A percentile compares a stretch with the other conserved stretches of the same genome.
Conservation (phyloP, 441 rosid species). For the Adansonia grandidieri region DNA sequence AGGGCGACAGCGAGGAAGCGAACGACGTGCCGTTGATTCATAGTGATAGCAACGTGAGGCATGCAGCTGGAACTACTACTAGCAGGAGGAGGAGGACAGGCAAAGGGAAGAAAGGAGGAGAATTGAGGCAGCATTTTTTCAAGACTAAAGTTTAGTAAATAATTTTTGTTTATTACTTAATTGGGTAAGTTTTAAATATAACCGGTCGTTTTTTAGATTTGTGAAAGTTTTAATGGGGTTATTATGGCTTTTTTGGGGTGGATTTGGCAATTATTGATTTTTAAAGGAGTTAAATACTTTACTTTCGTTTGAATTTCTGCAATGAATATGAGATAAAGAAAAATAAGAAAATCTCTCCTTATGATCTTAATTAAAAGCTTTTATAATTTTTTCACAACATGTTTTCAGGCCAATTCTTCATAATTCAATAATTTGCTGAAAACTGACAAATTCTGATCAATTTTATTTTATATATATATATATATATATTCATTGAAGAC, state of each 20-base stretch:
- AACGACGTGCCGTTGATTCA: constrained; percentile 60
- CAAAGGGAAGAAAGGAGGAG: constrained; percentile 43
- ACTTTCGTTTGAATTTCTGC: constrained; percentile 21
- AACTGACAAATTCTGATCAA: background rate
- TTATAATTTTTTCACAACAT: background rate
- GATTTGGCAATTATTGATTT: too few species aligned
- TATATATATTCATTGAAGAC: background rate
- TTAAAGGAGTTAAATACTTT: too few species aligned
- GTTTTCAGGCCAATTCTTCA: background rate
- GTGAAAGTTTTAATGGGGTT: constrained; percentile 19
- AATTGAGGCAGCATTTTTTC: constrained; percentile 5
- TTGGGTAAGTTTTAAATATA: constrained; percentile 32
- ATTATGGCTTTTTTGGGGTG: background rate
- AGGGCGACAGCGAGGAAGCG: constrained; percentile 56
- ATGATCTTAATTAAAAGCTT: background rate
- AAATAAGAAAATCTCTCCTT: constrained; percentile 4
- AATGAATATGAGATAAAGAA: constrained; percentile 8
- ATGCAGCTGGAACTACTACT: constrained; percentile 8
- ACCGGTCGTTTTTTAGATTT: background rate
- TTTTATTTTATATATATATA: too few species aligned
- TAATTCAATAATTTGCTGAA: background rate
- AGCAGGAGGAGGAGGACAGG: constrained; percentile 40
- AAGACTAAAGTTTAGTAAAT: constrained; percentile 10
- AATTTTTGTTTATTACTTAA: background rate
- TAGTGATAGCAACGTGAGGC: constrained; percentile 45